Percentiles rank a stretch among this genome's conserved stretches.
Conservation (phyloP, 441 rosid species). For the Erodium trifolium region DNA sequence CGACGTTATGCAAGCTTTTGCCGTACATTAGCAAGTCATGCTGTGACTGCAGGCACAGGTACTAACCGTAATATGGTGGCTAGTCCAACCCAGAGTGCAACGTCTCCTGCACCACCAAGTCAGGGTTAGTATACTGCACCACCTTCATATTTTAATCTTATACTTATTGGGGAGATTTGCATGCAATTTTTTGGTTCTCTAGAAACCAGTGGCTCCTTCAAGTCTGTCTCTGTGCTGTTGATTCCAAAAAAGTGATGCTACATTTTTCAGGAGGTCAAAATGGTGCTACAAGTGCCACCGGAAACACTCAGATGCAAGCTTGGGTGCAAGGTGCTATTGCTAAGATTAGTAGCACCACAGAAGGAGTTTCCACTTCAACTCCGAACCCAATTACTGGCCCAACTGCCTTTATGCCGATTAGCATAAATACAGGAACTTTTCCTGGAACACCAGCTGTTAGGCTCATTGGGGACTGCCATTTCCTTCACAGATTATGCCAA, state of each 20-base stretch:
- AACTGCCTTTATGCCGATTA: slow-evolving; percentile 85
- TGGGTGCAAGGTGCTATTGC: slow-evolving; percentile 99
- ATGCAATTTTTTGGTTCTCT: not conserved
- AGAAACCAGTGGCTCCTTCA: not conserved
- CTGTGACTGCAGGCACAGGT: slow-evolving; percentile 91
- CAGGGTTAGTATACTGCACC: slow-evolving; percentile 47
- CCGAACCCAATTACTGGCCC: slow-evolving; percentile 79
- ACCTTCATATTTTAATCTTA: not conserved
- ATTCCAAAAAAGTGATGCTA: slow-evolving; percentile 11
- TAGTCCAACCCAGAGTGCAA: slow-evolving; percentile 79
- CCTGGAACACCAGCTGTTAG: slow-evolving; percentile 99
- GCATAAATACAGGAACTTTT: slow-evolving; percentile 98
- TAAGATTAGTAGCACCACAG: slow-evolving; percentile 77
- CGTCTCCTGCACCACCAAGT: slow-evolving; percentile 54
- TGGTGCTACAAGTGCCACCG: slow-evolving; percentile 71
- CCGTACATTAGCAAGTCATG: slow-evolving; percentile 95
- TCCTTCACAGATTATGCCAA: slow-evolving; percentile 95
- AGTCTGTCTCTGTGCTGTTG: not conserved
- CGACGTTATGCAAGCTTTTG: slow-evolving; percentile 99
- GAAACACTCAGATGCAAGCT: slow-evolving; percentile 95
- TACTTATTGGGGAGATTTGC: not conserved
- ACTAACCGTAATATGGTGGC: slow-evolving; percentile 76
- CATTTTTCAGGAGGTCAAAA: slow-evolving; percentile 62
- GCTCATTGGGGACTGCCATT: slow-evolving; percentile 99
- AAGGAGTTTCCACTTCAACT: slow-evolving; percentile 60